These are phyloP conservation scores for Amaranthus hypochondriacus DNA, from an alignment of 148 eudicot genomes.

Conservation along the genomic window DNA sequence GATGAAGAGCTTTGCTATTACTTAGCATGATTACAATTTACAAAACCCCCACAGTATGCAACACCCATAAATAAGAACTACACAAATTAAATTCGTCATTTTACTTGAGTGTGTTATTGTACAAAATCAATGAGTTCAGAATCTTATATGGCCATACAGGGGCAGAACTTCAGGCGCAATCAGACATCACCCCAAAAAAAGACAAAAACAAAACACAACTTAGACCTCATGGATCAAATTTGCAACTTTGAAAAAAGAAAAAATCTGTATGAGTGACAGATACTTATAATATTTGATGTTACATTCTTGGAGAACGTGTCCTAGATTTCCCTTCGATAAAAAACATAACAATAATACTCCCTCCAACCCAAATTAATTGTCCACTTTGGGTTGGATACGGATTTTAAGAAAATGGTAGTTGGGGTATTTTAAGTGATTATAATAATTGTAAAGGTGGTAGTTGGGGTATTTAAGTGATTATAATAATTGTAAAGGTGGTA, in stretches of 20 bases:
- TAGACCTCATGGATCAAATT: neutral
- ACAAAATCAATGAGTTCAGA: too few relatives aligned
- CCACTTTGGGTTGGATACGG: too few relatives aligned
- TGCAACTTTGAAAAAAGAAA: neutral
- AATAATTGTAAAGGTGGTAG: too few relatives aligned
- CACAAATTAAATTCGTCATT: neutral
- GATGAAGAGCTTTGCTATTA: neutral
- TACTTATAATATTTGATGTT: neutral
- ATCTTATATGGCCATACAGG: too few relatives aligned
- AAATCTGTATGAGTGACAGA: neutral
- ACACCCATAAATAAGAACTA: neutral
- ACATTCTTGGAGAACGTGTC: neutral
- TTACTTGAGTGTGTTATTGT: neutral
- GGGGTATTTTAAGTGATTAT: too few relatives aligned
- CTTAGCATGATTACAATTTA: neutral
- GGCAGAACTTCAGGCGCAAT: neutral
- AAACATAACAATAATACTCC: neutral
- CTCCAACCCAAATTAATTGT: too few relatives aligned
- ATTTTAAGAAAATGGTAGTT: too few relatives aligned
- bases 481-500: too few relatives aligned
- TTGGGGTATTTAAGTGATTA: too few relatives aligned
- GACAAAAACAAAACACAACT: too few relatives aligned
- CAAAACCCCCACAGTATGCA: neutral
- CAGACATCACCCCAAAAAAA: neutral
- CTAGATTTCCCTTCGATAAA: neutral